Evolutionary conservation across 306 rosid species (phyloP), one percentile per base, ranked within the genome.

Genomic region (Vigna hirtella): DNA sequence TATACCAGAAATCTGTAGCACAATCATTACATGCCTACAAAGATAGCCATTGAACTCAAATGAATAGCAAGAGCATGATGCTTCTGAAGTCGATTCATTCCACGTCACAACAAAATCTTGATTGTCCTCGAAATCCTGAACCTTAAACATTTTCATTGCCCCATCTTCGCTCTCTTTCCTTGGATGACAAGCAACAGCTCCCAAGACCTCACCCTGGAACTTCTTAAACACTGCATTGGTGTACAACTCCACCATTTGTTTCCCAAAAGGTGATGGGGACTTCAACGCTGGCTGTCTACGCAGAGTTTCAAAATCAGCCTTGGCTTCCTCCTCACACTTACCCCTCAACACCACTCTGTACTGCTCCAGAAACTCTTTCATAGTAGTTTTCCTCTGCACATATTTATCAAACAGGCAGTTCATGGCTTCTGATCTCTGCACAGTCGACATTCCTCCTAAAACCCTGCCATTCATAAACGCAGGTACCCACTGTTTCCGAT

Each of bases 191-290:
- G 93, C 97, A 79, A 88, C 90, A 70, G 85, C 91, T 65, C 97
- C 97, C 80, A 92, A 76, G 56, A 92, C 93, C 87, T 90, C 93
- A 13, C 74, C 87, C 80, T 92, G 95, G 85, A 92, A 90, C 69
- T 81, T 90, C 86, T 87, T 92, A 67, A 92, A 87, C 53, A 92
- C 83, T 5, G 88, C 86, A 57, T 87, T 86, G 18, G 97, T 90
- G 82, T 92, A 90, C 42, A 85, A 71, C 73, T 83, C 82, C 8
- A 87, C 83, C 82, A 88, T 89, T 65, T 87, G 88, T 80, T 91
- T 91, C 90, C 86, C 97, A 66, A 91, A 88, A 1, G 97, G 97
- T 1, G 94, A 91, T n/a, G 97, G 97, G 57, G 97, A 88, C 73
- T 78, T 92, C 58, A 88, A 70, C 10, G 77, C 81, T 4, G 87